A percentile compares a stretch with the other conserved stretches of the same genome.
These are phyloP conservation scores for Lachancea quebecensis DNA, from an alignment of 805 yeast species.

Conservation along the genomic window DNA sequence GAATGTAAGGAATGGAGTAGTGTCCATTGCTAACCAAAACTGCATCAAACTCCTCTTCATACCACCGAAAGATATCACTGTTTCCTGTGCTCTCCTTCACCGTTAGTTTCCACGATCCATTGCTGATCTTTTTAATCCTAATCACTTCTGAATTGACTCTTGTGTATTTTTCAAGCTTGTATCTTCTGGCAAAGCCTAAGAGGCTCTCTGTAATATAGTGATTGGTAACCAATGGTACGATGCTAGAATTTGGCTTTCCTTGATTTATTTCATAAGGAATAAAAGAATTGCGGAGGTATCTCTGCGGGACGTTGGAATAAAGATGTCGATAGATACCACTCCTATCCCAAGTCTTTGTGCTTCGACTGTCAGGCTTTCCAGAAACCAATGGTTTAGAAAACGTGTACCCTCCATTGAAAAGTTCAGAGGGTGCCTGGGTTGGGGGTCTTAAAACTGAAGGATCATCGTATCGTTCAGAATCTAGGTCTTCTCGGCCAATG, in stretches of 20 bases:
- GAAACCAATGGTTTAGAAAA: constrained; percentile 7
- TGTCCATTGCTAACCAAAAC: constrained; percentile 37
- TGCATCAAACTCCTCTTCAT: constrained; percentile 34
- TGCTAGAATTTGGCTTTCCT: neutral
- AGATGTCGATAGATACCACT: constrained; percentile 17
- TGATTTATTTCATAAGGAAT: constrained; percentile 10
- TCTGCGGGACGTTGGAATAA: constrained; percentile 16
- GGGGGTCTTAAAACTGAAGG: constrained; percentile 30
- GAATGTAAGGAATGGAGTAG: constrained; percentile 37
- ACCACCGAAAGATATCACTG: constrained; percentile 27
- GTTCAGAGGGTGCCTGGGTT: constrained; percentile 9
- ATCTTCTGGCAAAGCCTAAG: constrained; percentile 8
- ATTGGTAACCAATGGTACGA: constrained; percentile 13
- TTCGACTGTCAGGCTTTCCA: neutral
- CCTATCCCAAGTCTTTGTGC: constrained; percentile 8
- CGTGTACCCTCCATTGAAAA: constrained; percentile 11
- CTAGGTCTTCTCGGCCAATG: constrained; percentile 25
- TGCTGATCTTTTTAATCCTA: constrained; percentile 12
- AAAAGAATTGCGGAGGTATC: constrained; percentile 16
- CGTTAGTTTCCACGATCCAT: constrained; percentile 11
- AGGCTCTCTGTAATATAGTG: constrained; percentile 11
- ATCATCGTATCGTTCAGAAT: constrained; percentile 28
- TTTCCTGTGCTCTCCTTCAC: constrained; percentile 21
- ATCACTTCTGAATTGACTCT: constrained; percentile 16
- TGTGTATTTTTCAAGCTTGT: constrained; percentile 5